Evolutionary conservation across 75 land plant species (phyloP).

Genomic region (Pinus taeda): DNA sequence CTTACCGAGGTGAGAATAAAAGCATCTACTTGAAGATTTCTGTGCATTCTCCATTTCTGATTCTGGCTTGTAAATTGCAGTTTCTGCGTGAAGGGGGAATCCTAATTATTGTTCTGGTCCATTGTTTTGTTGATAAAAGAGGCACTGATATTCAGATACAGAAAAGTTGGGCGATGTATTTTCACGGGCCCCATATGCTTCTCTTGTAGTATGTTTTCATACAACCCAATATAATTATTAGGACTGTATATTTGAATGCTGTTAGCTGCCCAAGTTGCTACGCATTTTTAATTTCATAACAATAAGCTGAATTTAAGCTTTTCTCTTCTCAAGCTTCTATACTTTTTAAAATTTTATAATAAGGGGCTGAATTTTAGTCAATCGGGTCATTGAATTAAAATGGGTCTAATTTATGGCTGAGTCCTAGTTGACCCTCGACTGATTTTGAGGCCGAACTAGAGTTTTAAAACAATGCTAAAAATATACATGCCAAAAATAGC

Average conservation of each 20-base stretch:
- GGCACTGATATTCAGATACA: constrained; percentile 42
- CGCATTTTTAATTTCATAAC: background rate
- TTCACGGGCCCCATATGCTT: constrained; percentile 68
- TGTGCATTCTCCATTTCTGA: background rate
- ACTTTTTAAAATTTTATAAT: background rate
- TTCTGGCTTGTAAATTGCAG: constrained; percentile 37
- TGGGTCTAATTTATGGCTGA: too few relatives aligned
- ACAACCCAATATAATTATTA: background rate
- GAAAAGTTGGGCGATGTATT: constrained; percentile 77
- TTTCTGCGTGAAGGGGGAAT: constrained; percentile 68
- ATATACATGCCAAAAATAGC: too few relatives aligned
- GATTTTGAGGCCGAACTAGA: too few relatives aligned
- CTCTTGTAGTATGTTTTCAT: constrained; percentile 63
- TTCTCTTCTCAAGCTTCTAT: background rate
- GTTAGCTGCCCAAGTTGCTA: background rate
- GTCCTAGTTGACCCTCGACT: too few relatives aligned
- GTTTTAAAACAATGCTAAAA: too few relatives aligned
- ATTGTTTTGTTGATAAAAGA: constrained; percentile 71
- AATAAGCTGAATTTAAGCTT: background rate
- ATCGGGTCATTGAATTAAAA: too few relatives aligned
- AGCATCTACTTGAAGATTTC: background rate
- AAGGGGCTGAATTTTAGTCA: too few relatives aligned
- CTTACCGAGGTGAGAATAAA: constrained; percentile 66
- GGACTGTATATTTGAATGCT: background rate
- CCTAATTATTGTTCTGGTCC: constrained; percentile 78